These are phyloP conservation scores for Beauveria pseudobassiana DNA, from an alignment of 2,329 filamentous ascomycete species.

Conservation along the genomic window DNA sequence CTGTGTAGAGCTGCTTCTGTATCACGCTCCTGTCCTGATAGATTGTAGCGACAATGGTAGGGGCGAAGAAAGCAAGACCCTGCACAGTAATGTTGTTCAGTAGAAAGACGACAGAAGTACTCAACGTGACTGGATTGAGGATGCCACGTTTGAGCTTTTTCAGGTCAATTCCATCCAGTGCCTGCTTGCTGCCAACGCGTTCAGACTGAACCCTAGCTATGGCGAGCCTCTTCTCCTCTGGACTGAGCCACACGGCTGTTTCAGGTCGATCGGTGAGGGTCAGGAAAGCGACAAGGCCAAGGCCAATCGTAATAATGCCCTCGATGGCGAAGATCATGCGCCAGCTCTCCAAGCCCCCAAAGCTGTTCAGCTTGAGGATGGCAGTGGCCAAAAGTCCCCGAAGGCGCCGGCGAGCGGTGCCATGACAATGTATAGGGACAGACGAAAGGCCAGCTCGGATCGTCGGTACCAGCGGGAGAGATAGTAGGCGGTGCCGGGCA, in stretches of 20 bases:
- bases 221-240: conserved; percentile 59
- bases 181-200: conserved; percentile 52
- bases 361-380: conserved; percentile 53
- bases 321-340: conserved; percentile 66
- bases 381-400: conserved; percentile 59
- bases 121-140: conserved; percentile 52
- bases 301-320: conserved; percentile 48
- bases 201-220: conserved; percentile 62
- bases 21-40: conserved; percentile 50
- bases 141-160: conserved; percentile 55
- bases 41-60: conserved; percentile 61
- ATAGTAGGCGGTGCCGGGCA: conserved; percentile 70
- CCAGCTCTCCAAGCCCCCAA: conserved; percentile 52
- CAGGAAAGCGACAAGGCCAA: conserved; percentile 54
- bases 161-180: conserved; percentile 55
- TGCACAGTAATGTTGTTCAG: conserved; percentile 65
- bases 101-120: conserved; percentile 51
- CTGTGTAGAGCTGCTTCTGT: conserved; percentile 61
- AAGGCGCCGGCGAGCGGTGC: conserved; percentile 64
- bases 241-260: conserved; percentile 57
- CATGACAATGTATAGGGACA: conserved; percentile 64
- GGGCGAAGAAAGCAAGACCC: conserved; percentile 61
- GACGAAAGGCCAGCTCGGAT: conserved; percentile 58
- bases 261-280: conserved; percentile 62
- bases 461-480: conserved; percentile 65